Evolutionary conservation across 805 yeast species (phyloP).

Genomic region (Starmera amethionina): DNA sequence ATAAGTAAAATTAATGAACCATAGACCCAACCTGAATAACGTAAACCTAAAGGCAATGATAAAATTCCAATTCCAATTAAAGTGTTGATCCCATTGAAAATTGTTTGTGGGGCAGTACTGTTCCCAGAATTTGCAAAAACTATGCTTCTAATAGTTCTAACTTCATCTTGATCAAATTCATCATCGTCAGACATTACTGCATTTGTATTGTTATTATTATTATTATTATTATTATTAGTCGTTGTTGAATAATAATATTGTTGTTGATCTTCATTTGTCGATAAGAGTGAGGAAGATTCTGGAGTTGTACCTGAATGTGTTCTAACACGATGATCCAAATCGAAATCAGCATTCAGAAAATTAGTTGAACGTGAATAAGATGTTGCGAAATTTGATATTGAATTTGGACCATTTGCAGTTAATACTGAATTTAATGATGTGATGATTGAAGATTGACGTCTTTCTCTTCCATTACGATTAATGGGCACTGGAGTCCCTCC

Average conservation of each 20-base stretch:
- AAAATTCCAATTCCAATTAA: slow-evolving; percentile 69
- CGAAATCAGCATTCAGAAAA: slow-evolving; percentile 19
- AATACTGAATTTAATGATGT: slow-evolving; percentile 18
- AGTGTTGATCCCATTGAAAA: slow-evolving; percentile 70
- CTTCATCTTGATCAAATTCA: background rate
- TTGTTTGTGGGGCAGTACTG: slow-evolving; percentile 65
- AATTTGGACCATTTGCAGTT: slow-evolving; percentile 15
- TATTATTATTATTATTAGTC: no score
- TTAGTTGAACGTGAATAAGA: slow-evolving; percentile 17
- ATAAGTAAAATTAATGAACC: slow-evolving; percentile 34
- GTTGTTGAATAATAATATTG: no score
- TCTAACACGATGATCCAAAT: slow-evolving; percentile 11
- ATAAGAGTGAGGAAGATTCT: background rate
- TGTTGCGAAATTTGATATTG: slow-evolving; percentile 16
- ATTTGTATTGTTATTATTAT: no score
- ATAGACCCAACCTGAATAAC: slow-evolving; percentile 55
- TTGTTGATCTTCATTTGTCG: slow-evolving; percentile 3
- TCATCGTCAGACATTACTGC: background rate
- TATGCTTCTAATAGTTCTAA: slow-evolving; percentile 8
- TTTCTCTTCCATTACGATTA: background rate
- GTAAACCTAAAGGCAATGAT: slow-evolving; percentile 62
- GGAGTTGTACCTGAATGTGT: slow-evolving; percentile 9
- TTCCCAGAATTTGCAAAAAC: slow-evolving; percentile 19
- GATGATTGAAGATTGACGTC: slow-evolving; percentile 2
- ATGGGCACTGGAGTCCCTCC: background rate